Evolutionary conservation across 805 yeast species (phyloP).

Genomic region (Myxozyma mucilagina): DNA sequence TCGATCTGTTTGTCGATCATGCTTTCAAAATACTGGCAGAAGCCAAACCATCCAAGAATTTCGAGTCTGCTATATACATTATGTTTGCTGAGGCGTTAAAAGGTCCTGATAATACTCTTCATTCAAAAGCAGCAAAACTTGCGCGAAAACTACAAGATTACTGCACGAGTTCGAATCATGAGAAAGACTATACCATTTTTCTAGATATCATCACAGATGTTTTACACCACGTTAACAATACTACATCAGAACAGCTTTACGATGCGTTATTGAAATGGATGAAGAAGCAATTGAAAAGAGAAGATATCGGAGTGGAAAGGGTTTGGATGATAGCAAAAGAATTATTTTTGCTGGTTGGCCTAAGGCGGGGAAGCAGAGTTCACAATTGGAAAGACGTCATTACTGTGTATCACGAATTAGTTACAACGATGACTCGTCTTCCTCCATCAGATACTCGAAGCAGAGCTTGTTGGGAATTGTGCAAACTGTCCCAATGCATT

Average conservation of each 20-base stretch:
- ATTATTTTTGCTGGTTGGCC: conserved; percentile 38
- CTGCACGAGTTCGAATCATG: conserved; percentile 14
- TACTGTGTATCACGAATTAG: not conserved
- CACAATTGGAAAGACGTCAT: conserved; percentile 36
- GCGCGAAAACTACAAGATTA: conserved; percentile 17
- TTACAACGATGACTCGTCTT: not conserved
- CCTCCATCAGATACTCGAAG: not conserved
- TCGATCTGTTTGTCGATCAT: conserved; percentile 49
- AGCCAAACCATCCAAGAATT: conserved; percentile 46
- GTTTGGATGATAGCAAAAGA: conserved; percentile 11
- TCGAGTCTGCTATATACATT: conserved; percentile 57
- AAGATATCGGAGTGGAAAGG: not conserved
- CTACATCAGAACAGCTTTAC: conserved; percentile 37
- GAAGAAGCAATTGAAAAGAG: conserved; percentile 6
- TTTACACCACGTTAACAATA: conserved; percentile 39
- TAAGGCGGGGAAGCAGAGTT: conserved; percentile 44
- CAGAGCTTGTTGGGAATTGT: conserved; percentile 16
- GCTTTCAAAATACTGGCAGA: conserved; percentile 41
- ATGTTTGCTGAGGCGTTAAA: conserved; percentile 73
- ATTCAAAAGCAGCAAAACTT: conserved; percentile 58
- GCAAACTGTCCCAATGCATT: conserved; percentile 15
- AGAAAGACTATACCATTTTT: conserved; percentile 15
- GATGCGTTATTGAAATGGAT: conserved; percentile 26
- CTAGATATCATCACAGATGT: conserved; percentile 35
- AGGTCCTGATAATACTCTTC: conserved; percentile 69